Conservation (phyloP, 2,329 filamentous ascomycete genomes). For the Metarhizium humberi region DNA sequence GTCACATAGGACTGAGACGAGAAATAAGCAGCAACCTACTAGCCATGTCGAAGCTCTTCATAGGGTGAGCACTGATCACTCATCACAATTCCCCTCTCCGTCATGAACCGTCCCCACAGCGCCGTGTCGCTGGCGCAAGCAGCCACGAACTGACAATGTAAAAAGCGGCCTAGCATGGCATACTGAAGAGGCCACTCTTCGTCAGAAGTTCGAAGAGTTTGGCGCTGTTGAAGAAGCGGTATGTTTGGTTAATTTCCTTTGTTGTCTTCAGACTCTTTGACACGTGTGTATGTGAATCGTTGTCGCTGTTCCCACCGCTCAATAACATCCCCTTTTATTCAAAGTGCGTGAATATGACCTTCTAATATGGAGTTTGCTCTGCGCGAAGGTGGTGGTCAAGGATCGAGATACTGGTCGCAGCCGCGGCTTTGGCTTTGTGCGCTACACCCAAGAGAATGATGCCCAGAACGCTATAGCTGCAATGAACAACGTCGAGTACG, state of each 20-base stretch:
- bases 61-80: slow-evolving; percentile 56
- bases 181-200: slow-evolving; percentile 81
- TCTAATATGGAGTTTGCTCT: slow-evolving; percentile 11
- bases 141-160: slow-evolving; percentile 13
- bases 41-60: slow-evolving; percentile 87
- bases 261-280: background rate
- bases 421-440: slow-evolving; percentile 95
- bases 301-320: background rate
- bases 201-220: slow-evolving; percentile 87
- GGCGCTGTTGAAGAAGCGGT: slow-evolving; percentile 92
- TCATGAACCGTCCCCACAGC: background rate
- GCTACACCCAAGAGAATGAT: slow-evolving; percentile 68
- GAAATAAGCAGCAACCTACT: slow-evolving; percentile 5
- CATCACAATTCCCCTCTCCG: background rate
- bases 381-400: slow-evolving; percentile 80
- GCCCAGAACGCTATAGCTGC: slow-evolving; percentile 65
- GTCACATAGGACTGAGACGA: slow-evolving; percentile 4
- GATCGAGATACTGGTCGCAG: slow-evolving; percentile 94
- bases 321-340: background rate
- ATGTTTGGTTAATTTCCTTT: slow-evolving; percentile 33
- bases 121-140: background rate
- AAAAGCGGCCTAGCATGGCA: slow-evolving; percentile 93
- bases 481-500: slow-evolving; percentile 90
- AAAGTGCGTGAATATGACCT: slow-evolving; percentile 7
- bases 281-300: background rate